Base-by-base conservation (phyloP, 2,329 filamentous ascomycete genomes). In the Albifimbria verrucaria region DNA sequence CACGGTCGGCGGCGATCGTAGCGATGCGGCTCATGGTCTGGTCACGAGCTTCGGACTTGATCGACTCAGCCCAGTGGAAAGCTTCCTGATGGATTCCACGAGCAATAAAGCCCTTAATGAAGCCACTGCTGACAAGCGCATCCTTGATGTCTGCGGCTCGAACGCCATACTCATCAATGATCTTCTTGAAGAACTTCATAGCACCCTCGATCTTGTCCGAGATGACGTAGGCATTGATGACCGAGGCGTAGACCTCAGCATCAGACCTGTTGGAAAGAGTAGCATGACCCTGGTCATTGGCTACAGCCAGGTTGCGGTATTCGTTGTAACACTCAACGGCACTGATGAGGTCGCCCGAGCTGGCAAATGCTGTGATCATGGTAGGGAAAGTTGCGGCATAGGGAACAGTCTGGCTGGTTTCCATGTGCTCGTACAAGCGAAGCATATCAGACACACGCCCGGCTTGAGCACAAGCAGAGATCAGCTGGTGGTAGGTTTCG, bases 301-400 rank as follows among this genome's bases (percentile, higher is more conserved):
- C 86, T 50, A 97, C 84, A n/a, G 93, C 92, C 42, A 97, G 78
- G 45, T 85, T 83, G 65, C 91, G 91, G 78, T 97, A 97, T 72
- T 96, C 90, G 59, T 95, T 93, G 74, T 97, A 99, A 72, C 91
- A 92, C 68, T 96, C 92, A 7, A 97, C 90, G 20, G 92, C 94
- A 61, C 89, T 95, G 62, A 86, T 80, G 44, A 97, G 75, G 67
- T 97, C 92, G 48, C 92, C 89, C 11, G 82, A 82, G 42, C 83
- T 82, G 55, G 90, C 90, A 66, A 96, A 97, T 1, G 92, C 92
- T n/a, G 89, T 86, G 68, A 99, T 97, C 90, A 99, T 96, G 18
- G 87, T 82, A 2, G 92, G 89, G 72, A 96, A 97, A 50, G 93
- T 90, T 45, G 88, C 85, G 6, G 91, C 87, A 54, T 88, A 86